A percentile compares a stretch with the other conserved stretches of the same genome.
Evolutionary conservation across 164 flowering plant genomes (phyloP).

Genomic region (Taxillus chinensis): DNA sequence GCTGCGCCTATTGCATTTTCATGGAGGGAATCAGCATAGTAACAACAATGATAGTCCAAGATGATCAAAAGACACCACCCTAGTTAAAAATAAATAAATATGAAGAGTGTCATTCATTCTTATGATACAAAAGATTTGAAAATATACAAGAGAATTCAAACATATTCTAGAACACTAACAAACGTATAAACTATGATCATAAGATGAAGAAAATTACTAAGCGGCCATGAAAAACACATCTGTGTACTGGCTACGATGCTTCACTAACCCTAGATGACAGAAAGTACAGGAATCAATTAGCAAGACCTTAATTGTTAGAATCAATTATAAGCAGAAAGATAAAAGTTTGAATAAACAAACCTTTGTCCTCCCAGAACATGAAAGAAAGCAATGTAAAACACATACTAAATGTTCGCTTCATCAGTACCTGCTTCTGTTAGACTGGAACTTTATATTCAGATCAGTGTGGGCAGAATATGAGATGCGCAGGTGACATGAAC

Average conservation of each 20-base stretch:
- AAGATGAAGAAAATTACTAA: constrained; percentile 45
- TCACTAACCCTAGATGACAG: constrained; percentile 55
- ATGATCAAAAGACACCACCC: too few relatives aligned
- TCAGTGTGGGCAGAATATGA: constrained; percentile 92
- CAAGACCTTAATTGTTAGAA: constrained; percentile 13
- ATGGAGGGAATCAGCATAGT: too few relatives aligned
- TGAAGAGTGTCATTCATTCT: too few relatives aligned
- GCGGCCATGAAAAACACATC: constrained; percentile 35
- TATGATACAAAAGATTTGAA: too few relatives aligned
- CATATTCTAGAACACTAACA: background rate
- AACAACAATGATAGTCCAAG: too few relatives aligned
- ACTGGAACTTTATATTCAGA: constrained; percentile 86
- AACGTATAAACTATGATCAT: constrained; percentile 11
- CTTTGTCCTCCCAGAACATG: background rate
- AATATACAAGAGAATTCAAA: too few relatives aligned
- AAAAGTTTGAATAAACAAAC: background rate
- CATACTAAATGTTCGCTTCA: background rate
- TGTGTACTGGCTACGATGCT: constrained; percentile 45
- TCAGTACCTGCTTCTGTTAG: constrained; percentile 83
- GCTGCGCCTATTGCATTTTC: too few relatives aligned
- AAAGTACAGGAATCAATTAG: constrained; percentile 22
- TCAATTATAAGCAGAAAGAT: constrained; percentile 3
- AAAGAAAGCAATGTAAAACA: background rate
- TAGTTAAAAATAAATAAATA: too few relatives aligned
- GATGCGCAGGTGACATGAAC: constrained; percentile 66